These are phyloP conservation scores for Sclerospora graminicola DNA, from an alignment of 352 stramenopile species.

Conservation along the genomic window DNA sequence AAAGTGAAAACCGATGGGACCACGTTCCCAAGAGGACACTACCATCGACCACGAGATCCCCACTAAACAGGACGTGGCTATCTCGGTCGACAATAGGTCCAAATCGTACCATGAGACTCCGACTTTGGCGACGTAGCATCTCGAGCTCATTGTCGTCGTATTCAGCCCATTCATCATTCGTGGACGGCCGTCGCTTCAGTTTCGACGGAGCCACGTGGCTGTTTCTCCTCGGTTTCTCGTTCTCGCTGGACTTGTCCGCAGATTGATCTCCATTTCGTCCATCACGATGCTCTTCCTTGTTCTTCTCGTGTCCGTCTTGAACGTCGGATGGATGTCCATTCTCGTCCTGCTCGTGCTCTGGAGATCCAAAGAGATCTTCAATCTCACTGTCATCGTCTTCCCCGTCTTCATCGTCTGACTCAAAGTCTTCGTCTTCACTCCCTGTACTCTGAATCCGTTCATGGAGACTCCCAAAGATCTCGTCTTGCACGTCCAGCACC, in stretches of 20 bases:
- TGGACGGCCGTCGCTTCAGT: constrained; percentile 22
- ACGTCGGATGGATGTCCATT: not conserved
- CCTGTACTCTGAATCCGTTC: constrained; percentile 27
- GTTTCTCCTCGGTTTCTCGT: constrained; percentile 6
- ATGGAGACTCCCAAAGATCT: constrained; percentile 37
- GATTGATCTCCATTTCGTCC: not conserved
- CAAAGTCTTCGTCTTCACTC: constrained; percentile 39
- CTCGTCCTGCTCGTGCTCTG: not conserved
- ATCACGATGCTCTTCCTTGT: constrained; percentile 2
- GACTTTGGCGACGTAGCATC: constrained; percentile 48
- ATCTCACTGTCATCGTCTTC: constrained; percentile 28
- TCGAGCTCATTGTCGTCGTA: constrained; percentile 58
- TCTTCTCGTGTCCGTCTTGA: constrained; percentile 3
- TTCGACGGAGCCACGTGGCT: constrained; percentile 3
- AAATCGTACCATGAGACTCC: constrained; percentile 49
- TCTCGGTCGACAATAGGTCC: constrained; percentile 56
- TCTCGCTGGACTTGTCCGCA: constrained; percentile 10
- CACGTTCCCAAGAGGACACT: constrained; percentile 57
- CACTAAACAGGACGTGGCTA: constrained; percentile 47
- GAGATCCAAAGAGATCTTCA: constrained; percentile 23
- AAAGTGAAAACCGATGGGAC: constrained; percentile 46
- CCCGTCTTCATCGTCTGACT: constrained; percentile 34
- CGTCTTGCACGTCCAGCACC: constrained; percentile 48
- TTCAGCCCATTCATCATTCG: constrained; percentile 49
- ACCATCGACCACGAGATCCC: constrained; percentile 43